Conservation (phyloP, 2,329 filamentous ascomycete genomes). For the Aspergillus hiratsukae region DNA sequence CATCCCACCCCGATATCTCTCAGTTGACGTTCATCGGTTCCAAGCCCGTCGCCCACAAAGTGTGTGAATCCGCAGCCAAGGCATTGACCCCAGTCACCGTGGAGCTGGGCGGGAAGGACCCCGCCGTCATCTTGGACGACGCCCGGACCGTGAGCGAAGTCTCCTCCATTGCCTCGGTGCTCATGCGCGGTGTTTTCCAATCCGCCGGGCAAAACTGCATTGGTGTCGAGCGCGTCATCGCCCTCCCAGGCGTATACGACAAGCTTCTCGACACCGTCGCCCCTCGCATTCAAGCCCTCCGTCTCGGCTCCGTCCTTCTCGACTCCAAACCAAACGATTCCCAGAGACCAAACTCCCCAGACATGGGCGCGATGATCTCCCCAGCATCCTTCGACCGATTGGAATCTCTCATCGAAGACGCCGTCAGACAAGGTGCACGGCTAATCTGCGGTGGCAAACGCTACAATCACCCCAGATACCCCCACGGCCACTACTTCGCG, state of each 20-base stretch:
- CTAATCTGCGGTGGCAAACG: slow-evolving; percentile 76
- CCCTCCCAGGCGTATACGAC: slow-evolving; percentile 70
- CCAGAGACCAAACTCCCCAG: slow-evolving; percentile 39
- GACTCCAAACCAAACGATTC: slow-evolving; percentile 32
- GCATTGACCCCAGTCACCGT: slow-evolving; percentile 82
- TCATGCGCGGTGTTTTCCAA: slow-evolving; percentile 92
- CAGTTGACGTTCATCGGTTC: slow-evolving; percentile 98
- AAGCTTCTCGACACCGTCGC: slow-evolving; percentile 65
- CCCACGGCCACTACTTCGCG: slow-evolving; percentile 81
- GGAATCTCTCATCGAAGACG: slow-evolving; percentile 71
- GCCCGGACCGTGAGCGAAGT: slow-evolving; percentile 55
- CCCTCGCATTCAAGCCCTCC: slow-evolving; percentile 68
- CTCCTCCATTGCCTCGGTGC: slow-evolving; percentile 68
- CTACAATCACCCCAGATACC: slow-evolving; percentile 66
- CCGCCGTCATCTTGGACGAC: slow-evolving; percentile 84
- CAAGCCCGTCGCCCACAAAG: slow-evolving; percentile 76
- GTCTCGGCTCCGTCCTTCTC: slow-evolving; percentile 66
- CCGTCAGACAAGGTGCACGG: slow-evolving; percentile 71
- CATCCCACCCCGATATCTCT: slow-evolving; percentile 74
- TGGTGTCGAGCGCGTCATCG: slow-evolving; percentile 89
- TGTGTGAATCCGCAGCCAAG: slow-evolving; percentile 80
- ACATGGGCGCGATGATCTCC: slow-evolving; percentile 89
- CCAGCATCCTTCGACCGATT: slow-evolving; percentile 68
- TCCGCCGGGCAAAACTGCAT: slow-evolving; percentile 97
- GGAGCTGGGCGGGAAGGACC: slow-evolving; percentile 93